Evolutionary conservation across 2,329 filamentous ascomycete species (phyloP).

Genomic region (Blumeriella jaapii): DNA sequence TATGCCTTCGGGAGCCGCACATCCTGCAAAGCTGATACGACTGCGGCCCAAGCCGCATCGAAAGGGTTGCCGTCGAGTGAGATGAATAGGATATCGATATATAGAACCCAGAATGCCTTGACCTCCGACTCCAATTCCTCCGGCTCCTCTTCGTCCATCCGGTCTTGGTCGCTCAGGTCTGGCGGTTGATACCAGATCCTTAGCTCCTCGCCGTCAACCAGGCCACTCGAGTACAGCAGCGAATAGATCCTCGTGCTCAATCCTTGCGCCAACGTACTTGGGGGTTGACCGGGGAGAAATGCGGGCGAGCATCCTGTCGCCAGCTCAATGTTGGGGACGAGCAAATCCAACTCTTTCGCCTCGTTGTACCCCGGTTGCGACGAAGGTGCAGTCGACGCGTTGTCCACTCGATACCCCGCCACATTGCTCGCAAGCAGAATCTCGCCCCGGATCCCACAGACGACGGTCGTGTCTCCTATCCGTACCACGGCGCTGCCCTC

Average conservation of each 20-base stretch:
- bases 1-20: constrained; percentile 66
- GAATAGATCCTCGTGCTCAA: constrained; percentile 67
- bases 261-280: constrained; percentile 68
- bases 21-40: constrained; percentile 69
- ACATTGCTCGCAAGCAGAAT: constrained; percentile 67
- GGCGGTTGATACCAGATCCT: constrained; percentile 55
- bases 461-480: constrained; percentile 82
- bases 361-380: constrained; percentile 29
- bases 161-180: constrained; percentile 37
- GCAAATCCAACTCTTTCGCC: constrained; percentile 52
- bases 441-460: constrained; percentile 84
- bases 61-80: constrained; percentile 87
- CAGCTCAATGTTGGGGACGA: constrained; percentile 90
- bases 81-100: constrained; percentile 90
- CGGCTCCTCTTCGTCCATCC: constrained; percentile 28
- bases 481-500: constrained; percentile 85
- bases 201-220: constrained; percentile 57
- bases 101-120: constrained; percentile 89
- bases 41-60: constrained; percentile 78
- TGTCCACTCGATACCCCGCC: constrained; percentile 45
- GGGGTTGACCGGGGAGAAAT: constrained; percentile 75
- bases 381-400: constrained; percentile 27
- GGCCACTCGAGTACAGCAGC: constrained; percentile 57
- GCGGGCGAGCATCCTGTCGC: constrained; percentile 81
- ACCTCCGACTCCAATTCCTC: constrained; percentile 36